Evolutionary conservation across 2,329 filamentous ascomycete species (phyloP).

Genomic region (Aureobasidium lini): DNA sequence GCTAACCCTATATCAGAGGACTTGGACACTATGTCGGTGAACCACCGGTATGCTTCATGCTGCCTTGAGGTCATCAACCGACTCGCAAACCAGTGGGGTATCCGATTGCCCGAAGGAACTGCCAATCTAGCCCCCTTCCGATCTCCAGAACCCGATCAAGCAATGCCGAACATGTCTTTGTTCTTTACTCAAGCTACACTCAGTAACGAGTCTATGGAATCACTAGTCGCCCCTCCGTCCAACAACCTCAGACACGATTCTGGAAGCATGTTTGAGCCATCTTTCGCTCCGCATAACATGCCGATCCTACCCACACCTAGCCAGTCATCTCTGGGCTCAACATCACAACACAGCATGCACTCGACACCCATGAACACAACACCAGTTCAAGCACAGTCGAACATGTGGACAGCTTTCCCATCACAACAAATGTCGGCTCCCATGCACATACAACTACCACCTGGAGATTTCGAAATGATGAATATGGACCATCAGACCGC

Average conservation of each 20-base stretch:
- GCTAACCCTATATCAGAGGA: constrained; percentile 21
- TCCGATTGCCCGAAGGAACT: constrained; percentile 34
- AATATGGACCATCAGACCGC: neutral
- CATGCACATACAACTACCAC: neutral
- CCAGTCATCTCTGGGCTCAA: neutral
- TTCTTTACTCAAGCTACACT: constrained; percentile 12
- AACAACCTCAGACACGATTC: constrained; percentile 10
- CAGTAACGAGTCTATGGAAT: constrained; percentile 11
- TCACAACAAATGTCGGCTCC: neutral
- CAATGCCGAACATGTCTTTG: constrained; percentile 6
- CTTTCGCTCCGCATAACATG: constrained; percentile 10
- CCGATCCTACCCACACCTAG: neutral
- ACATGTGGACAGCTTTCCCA: constrained; percentile 4
- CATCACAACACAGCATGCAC: constrained; percentile 1
- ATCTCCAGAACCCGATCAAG: neutral
- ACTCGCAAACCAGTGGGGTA: constrained; percentile 37
- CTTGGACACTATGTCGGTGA: constrained; percentile 35
- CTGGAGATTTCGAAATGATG: constrained; percentile 4
- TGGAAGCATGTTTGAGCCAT: constrained; percentile 11
- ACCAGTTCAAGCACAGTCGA: neutral
- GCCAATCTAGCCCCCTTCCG: constrained; percentile 4
- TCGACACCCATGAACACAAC: constrained; percentile 6
- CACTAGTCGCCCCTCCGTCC: neutral
- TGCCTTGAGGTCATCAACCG: constrained; percentile 37
- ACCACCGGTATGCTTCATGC: constrained; percentile 37